A percentile compares a stretch with the other conserved stretches of the same genome.
Evolutionary conservation across 306 rosid species (phyloP).

Genomic region (Castanopsis chinensis): DNA sequence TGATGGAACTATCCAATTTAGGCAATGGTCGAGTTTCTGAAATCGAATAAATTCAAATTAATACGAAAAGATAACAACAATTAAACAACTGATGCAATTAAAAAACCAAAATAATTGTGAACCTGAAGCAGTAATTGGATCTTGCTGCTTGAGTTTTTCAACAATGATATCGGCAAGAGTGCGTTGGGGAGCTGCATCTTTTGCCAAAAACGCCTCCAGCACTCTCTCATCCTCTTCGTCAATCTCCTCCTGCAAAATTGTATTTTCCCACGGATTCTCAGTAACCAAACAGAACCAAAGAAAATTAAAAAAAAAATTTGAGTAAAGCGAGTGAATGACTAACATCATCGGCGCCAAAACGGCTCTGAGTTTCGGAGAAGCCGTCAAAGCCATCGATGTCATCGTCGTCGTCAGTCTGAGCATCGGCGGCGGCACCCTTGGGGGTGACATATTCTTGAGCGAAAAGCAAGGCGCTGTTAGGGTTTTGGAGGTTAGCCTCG

Average conservation of each 20-base stretch:
- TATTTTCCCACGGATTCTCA: not conserved
- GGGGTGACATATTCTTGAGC: slow-evolving; percentile 11
- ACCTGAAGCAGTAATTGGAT: slow-evolving; percentile 56
- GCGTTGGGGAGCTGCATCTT: slow-evolving; percentile 40
- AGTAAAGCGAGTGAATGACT: slow-evolving; percentile 3
- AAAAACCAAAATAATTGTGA: not conserved
- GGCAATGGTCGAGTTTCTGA: slow-evolving; percentile 72
- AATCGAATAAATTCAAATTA: slow-evolving; percentile 8
- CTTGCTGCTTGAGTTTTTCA: slow-evolving; percentile 67
- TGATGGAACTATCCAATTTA: slow-evolving; percentile 58
- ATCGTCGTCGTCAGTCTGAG: slow-evolving; percentile 3
- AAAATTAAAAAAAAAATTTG: not conserved
- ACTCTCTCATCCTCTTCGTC: slow-evolving; percentile 68
- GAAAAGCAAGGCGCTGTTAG: slow-evolving; percentile 21
- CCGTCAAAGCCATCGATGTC: slow-evolving; percentile 68
- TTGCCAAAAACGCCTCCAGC: slow-evolving; percentile 56
- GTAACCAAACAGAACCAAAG: not conserved
- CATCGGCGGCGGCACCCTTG: slow-evolving; percentile 11
- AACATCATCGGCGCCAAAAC: slow-evolving; percentile 41
- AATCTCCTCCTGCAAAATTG: slow-evolving; percentile 46
- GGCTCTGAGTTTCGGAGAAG: slow-evolving; percentile 58
- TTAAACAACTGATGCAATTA: not conserved
- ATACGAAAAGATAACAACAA: slow-evolving; percentile 6
- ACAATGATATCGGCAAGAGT: slow-evolving; percentile 73
- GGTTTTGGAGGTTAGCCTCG: slow-evolving; percentile 29